These are phyloP conservation scores for Coelastrella sp. DNA, from an alignment of 139 green algal genomes.

Conservation along the genomic window DNA sequence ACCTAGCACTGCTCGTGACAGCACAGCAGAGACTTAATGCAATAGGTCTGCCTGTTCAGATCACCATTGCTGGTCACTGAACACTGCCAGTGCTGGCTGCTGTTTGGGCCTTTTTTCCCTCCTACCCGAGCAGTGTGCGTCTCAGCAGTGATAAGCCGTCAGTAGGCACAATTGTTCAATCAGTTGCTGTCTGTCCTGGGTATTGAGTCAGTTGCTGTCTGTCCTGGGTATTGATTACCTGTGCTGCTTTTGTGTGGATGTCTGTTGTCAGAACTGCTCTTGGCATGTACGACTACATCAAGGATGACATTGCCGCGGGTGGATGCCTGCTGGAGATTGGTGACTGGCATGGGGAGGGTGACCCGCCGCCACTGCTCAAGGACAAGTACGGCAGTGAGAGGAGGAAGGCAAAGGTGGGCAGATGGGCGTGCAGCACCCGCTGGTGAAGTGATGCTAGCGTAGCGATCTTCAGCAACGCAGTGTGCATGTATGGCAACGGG, in stretches of 20 bases:
- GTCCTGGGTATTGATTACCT: background rate
- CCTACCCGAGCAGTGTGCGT: too few relatives aligned
- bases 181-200: background rate
- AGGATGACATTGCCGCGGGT: constrained; percentile 81
- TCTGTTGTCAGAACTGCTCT: constrained; percentile 80
- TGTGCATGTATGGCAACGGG: too few relatives aligned
- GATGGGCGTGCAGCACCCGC: background rate
- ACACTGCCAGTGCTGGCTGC: background rate
- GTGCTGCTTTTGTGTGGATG: background rate
- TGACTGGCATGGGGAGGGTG: constrained; percentile 53
- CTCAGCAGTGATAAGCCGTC: too few relatives aligned
- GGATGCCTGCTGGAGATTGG: constrained; percentile 78
- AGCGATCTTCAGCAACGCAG: too few relatives aligned
- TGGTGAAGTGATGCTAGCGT: background rate
- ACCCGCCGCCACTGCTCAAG: constrained; percentile 84
- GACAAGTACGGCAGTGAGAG: constrained; percentile 82
- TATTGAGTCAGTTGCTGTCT: too few relatives aligned
- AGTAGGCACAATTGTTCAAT: too few relatives aligned
- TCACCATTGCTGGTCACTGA: background rate
- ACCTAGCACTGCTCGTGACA: too few relatives aligned
- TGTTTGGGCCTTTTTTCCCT: background rate
- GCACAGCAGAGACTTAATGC: too few relatives aligned
- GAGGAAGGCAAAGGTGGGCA: constrained; percentile 85
- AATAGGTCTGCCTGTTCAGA: too few relatives aligned
- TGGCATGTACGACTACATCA: constrained; percentile 98